Evolutionary conservation across 177 flowering plant genomes (phyloP).

Genomic region (Tripterygium wilfordii): DNA sequence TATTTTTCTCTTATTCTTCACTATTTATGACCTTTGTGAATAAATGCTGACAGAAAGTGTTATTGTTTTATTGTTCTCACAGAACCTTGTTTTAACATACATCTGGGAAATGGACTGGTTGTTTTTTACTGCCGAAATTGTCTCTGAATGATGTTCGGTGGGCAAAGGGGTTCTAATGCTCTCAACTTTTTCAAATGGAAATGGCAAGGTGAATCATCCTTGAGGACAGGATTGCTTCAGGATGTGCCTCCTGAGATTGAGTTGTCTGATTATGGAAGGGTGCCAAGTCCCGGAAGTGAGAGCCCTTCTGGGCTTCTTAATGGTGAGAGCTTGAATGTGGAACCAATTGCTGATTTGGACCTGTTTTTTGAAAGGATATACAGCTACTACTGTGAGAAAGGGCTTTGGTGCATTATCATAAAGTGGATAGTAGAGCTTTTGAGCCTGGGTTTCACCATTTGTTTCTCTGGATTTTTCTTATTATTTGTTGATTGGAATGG

Average conservation of each 20-base stretch:
- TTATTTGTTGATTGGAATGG: constrained; percentile 92
- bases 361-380: constrained; percentile 94
- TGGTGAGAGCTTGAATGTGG: constrained; percentile 72
- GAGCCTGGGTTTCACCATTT: constrained; percentile 76
- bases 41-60: background rate
- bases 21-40: background rate
- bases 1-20: background rate
- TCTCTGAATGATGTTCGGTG: constrained; percentile 73
- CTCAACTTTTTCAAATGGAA: constrained; percentile 60
- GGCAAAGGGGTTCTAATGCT: constrained; percentile 42
- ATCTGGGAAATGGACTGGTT: constrained; percentile 69
- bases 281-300: constrained; percentile 88
- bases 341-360: constrained; percentile 87
- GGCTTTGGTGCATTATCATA: constrained; percentile 89
- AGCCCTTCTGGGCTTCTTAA: constrained; percentile 96
- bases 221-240: constrained; percentile 51
- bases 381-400: constrained; percentile 92
- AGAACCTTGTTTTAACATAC: constrained; percentile 15
- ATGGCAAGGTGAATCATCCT: constrained; percentile 49
- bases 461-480: constrained; percentile 89
- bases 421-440: constrained; percentile 96
- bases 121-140: constrained; percentile 27
- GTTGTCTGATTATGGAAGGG: constrained; percentile 66
- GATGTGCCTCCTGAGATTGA: constrained; percentile 82
- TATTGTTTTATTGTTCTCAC: constrained; percentile 10